Evolutionary conservation across 345 rosid species (phyloP).

Genomic region (Cardiospermum halicacabum): DNA sequence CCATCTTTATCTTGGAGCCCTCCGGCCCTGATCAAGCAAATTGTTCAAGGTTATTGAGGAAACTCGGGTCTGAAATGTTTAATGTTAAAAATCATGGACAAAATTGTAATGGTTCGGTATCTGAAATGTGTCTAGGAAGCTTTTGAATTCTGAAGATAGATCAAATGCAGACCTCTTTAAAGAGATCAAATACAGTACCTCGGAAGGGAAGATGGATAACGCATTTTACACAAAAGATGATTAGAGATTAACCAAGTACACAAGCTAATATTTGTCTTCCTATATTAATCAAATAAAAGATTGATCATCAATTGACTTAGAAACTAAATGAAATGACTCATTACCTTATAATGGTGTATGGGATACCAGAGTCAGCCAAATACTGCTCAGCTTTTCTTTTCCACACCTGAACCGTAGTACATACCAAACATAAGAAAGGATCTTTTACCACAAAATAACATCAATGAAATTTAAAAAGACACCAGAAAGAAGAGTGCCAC

Average conservation of each 20-base stretch:
- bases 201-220: too few species aligned
- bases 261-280: neutral
- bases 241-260: too few species aligned
- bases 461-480: slow-evolving; percentile 6
- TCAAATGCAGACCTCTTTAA: neutral
- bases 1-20: slow-evolving; percentile 92
- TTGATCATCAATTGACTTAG: neutral
- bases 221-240: neutral
- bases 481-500: neutral
- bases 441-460: neutral
- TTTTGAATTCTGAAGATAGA: neutral
- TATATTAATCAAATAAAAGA: neutral
- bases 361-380: slow-evolving; percentile 86
- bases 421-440: slow-evolving; percentile 3
- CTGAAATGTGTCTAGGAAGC: neutral
- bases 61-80: too few species aligned
- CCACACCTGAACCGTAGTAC: slow-evolving; percentile 59
- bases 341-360: slow-evolving; percentile 94
- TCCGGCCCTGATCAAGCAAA: slow-evolving; percentile 65
- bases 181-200: too few species aligned
- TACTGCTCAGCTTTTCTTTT: slow-evolving; percentile 99
- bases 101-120: neutral
- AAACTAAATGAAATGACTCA: neutral
- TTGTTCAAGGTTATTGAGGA: neutral
- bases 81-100: neutral